Base-by-base conservation (phyloP, 805 yeast genomes). In the Cyberlindnera euphorbiae region DNA sequence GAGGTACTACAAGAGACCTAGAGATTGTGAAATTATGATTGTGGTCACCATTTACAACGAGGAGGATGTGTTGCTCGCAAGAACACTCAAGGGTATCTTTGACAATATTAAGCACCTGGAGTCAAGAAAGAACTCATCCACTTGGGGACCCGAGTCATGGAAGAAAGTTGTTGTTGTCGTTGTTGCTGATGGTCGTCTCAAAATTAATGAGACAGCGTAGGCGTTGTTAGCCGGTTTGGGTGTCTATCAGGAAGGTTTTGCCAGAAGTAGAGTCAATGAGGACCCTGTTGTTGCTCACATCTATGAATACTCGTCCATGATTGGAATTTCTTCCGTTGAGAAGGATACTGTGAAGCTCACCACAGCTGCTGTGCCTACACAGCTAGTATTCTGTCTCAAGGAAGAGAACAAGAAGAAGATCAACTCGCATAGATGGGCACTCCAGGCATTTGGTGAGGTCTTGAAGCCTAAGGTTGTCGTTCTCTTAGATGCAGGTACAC, bases 61-160 rank as follows among this genome's bases (percentile, higher is more conserved):
- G 61, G 80, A 79, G 49, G 96, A 90, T 45, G 67, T 84, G 12
- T 63, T 84, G 24, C 63, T 89, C 34, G 96, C 89, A 3, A 67
- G 90, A 50, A 89, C 97, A 5, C 67, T 90, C 47, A 84, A 85
- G 55, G 97, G 97, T 47, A 85, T 87, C 10, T 86, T 90, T 65
- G 84, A 85, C 40, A 90, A 93, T 58, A 82, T 90, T 45, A 71
- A 77, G 44, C 80, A 88, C 57, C 68, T 93, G 53, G 69, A 75
- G 30, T 72, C 78, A 35, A 72, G 83, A 42, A 68, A 79, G 22
- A 72, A 78, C 43, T 76, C 84, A 1, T 72, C 75, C 11, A 72
- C 78, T 1, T 90, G 98, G 98, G 97, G 97, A n/a, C 77, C 77
- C 29, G 95, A 86, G 39, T 78, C 95, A 1, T 90, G 97, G 97